Conservation (phyloP, 2,329 filamentous ascomycete genomes). For the Xylariaceae sp. region DNA sequence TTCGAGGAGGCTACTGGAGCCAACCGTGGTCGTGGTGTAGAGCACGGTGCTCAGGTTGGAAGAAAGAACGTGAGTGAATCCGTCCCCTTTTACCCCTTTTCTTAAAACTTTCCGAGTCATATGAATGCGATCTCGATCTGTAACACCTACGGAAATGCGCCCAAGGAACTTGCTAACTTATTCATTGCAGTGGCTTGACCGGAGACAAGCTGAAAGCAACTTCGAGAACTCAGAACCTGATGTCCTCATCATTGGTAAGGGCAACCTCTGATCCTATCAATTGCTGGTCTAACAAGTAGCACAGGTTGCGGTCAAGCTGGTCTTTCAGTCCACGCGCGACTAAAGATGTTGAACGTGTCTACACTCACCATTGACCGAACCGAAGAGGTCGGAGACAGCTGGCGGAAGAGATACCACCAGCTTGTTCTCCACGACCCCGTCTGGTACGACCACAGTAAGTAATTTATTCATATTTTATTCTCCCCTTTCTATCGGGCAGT, state of each 20-base stretch:
- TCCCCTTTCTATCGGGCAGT: background rate
- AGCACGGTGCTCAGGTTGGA: constrained; percentile 41
- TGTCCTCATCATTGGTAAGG: constrained; percentile 51
- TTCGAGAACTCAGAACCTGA: constrained; percentile 44
- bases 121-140: too few relatives aligned
- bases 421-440: constrained; percentile 60
- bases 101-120: too few relatives aligned
- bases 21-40: constrained; percentile 43
- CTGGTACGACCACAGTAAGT: constrained; percentile 43
- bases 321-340: constrained; percentile 45
- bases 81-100: too few relatives aligned
- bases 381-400: constrained; percentile 52
- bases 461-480: background rate
- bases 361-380: constrained; percentile 48
- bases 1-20: constrained; percentile 39
- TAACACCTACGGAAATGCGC: too few relatives aligned
- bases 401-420: constrained; percentile 52
- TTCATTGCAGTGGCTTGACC: constrained; percentile 40
- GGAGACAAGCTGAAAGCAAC: constrained; percentile 42
- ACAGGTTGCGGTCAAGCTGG: constrained; percentile 53
- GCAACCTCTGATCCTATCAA: background rate
- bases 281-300: constrained; percentile 7
- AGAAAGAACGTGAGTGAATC: constrained; percentile 38
- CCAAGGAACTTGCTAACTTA: background rate
- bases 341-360: constrained; percentile 51